These are phyloP conservation scores for Candida orba DNA, from an alignment of 805 yeast species.

Conservation along the genomic window DNA sequence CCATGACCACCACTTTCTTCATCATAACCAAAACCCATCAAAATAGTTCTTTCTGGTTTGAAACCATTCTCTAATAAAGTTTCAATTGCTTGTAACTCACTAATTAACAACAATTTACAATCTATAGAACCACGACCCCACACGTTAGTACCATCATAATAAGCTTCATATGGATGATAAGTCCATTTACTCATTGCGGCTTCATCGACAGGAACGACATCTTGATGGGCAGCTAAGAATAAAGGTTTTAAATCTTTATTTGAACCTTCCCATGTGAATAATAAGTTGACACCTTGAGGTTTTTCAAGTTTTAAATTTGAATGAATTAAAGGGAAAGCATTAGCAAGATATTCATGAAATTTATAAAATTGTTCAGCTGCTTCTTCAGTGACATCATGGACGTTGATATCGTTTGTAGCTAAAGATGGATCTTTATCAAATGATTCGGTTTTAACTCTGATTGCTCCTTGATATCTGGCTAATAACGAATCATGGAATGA, in stretches of 20 bases:
- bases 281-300: slow-evolving; percentile 58
- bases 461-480: slow-evolving; percentile 6
- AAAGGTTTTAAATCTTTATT: slow-evolving; percentile 48
- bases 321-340: slow-evolving; percentile 51
- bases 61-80: slow-evolving; percentile 41
- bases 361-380: slow-evolving; percentile 13
- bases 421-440: slow-evolving; percentile 2
- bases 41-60: slow-evolving; percentile 53
- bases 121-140: slow-evolving; percentile 80
- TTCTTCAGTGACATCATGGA: slow-evolving; percentile 1
- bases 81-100: slow-evolving; percentile 62
- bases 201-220: slow-evolving; percentile 70
- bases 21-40: slow-evolving; percentile 69
- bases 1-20: slow-evolving; percentile 55
- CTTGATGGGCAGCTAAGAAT: slow-evolving; percentile 72
- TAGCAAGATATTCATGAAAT: slow-evolving; percentile 46
- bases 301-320: slow-evolving; percentile 39
- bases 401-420: background rate
- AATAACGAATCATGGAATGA: slow-evolving; percentile 2
- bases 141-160: slow-evolving; percentile 52
- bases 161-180: slow-evolving; percentile 58
- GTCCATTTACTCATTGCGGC: slow-evolving; percentile 55
- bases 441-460: slow-evolving; percentile 3
- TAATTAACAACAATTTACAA: slow-evolving; percentile 63
- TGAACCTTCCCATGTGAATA: slow-evolving; percentile 60